These are phyloP conservation scores for Tylopilus sp. DNA, from an alignment of 1,284 basidiomycete species.

Conservation along the genomic window DNA sequence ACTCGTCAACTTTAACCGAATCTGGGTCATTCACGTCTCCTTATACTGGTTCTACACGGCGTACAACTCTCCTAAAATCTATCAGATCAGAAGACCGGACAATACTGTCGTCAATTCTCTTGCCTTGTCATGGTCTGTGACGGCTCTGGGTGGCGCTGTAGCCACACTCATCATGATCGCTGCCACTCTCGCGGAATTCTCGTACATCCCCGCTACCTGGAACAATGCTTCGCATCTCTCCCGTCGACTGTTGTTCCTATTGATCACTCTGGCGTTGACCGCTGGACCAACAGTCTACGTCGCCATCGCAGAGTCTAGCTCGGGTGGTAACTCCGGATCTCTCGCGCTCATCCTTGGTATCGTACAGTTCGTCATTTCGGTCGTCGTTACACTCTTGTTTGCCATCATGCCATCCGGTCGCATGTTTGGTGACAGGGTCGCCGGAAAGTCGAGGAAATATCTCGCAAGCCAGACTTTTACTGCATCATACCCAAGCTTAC, in stretches of 20 bases:
- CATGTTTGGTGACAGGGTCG: slow-evolving; percentile 93
- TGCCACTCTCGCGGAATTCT: slow-evolving; percentile 89
- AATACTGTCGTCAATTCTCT: slow-evolving; percentile 47
- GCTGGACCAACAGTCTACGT: slow-evolving; percentile 90
- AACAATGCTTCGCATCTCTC: slow-evolving; percentile 93
- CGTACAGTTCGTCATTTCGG: slow-evolving; percentile 88
- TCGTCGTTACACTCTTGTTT: slow-evolving; percentile 77
- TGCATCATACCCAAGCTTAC: slow-evolving; percentile 79
- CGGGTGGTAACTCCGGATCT: slow-evolving; percentile 53
- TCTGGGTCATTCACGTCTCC: slow-evolving; percentile 92
- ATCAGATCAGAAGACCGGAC: slow-evolving; percentile 37
- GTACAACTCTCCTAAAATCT: slow-evolving; percentile 87
- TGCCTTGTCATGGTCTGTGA: slow-evolving; percentile 83
- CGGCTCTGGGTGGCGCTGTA: slow-evolving; percentile 86
- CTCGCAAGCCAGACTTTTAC: slow-evolving; percentile 95
- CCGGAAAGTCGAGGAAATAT: slow-evolving; percentile 89
- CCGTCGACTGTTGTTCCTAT: slow-evolving; percentile 78
- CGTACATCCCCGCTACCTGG: slow-evolving; percentile 95
- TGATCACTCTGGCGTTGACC: slow-evolving; percentile 79
- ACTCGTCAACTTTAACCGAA: slow-evolving; percentile 95
- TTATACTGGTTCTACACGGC: slow-evolving; percentile 93
- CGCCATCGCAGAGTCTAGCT: slow-evolving; percentile 59
- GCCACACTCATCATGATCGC: slow-evolving; percentile 89
- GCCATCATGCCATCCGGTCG: slow-evolving; percentile 85
- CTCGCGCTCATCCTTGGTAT: slow-evolving; percentile 83